Base-by-base conservation (phyloP, 2,329 filamentous ascomycete genomes). In the Colletotrichum tofieldiae region DNA sequence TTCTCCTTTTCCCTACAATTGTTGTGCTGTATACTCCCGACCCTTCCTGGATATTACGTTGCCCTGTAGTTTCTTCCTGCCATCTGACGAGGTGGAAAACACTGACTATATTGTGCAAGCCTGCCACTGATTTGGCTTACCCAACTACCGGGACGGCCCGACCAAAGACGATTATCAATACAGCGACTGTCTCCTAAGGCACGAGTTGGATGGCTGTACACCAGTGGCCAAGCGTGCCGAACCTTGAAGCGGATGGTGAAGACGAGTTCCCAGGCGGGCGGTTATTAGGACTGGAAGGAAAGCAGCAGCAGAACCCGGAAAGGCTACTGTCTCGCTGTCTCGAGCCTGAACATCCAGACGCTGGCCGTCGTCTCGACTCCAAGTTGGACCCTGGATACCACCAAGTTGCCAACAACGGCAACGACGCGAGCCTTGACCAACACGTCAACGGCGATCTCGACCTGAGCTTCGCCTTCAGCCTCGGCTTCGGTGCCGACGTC, bases 171-270 rank as follows among this genome's bases (percentile, higher is more conserved):
- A 35, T 16, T 14, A 35, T 49, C 58, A n/a, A 37, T n/a, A 35
- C 20, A 35, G 32, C 20, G 16, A n/a, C 41, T 23, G 43, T 54
- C 62, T 54, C 43, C 37, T 18, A 35, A 29, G 9, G 5, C 35
- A 20, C 14, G n/a, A 18, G 14, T 47, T 70, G 67, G 54, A 66
- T 70, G 62, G 67, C 29, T 54, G 16, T 52, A 43, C 35, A 54
- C 23, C n/a, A 52, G 61, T 59, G 67, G 61, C 37, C 61, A 65
- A 49, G 39, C 23, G 39, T 39, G 39, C 62, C 62, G 47, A 60
- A 55, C 29, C 41, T 67, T 39, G 55, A 59, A 60, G 54, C 41
- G 32, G 23, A 60, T 45, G 45, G 45, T 37, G 54, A 41, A 35
- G 37, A 47, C 47, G 37, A 66, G 23, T 37, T 60, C 47, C 37